Evolutionary conservation across 2,329 filamentous ascomycete species (phyloP).

Genomic region (Fusarium verrucosum): DNA sequence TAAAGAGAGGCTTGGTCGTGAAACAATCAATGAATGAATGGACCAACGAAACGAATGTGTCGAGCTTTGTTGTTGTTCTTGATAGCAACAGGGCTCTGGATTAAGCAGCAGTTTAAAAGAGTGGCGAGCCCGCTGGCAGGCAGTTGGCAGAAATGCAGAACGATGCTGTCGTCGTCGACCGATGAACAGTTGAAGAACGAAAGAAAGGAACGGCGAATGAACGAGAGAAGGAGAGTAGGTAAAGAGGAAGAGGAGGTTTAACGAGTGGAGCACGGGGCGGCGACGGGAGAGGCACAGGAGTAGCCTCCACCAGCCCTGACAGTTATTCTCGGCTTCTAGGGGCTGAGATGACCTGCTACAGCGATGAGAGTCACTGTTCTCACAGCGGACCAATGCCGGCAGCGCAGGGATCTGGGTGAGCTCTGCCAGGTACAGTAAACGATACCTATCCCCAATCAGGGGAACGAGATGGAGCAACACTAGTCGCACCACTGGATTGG

Average conservation of each 20-base stretch:
- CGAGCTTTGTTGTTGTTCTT: conserved; percentile 22
- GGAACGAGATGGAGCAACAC: conserved; percentile 35
- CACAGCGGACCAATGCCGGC: conserved; percentile 6
- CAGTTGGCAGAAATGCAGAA: conserved; percentile 44
- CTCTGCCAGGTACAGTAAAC: no score
- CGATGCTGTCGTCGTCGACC: conserved; percentile 43
- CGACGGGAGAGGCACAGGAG: conserved; percentile 38
- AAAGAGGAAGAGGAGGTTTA: conserved; percentile 39
- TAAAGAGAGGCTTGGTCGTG: conserved; percentile 40
- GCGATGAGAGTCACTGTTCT: conserved; percentile 12
- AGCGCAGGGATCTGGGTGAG: conserved; percentile 9
- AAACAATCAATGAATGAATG: conserved; percentile 6
- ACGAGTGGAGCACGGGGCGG: conserved; percentile 29
- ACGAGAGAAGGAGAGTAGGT: conserved; percentile 45
- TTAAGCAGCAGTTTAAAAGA: conserved; percentile 44
- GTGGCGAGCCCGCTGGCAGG: conserved; percentile 67
- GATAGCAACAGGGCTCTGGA: conserved; percentile 31
- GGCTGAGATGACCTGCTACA: conserved; percentile 6
- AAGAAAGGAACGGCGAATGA: conserved; percentile 45
- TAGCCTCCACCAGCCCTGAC: conserved; percentile 16
- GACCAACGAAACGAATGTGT: conserved; percentile 40
- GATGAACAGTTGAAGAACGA: conserved; percentile 49
- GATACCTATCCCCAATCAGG: conserved; percentile 34
- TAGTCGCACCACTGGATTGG: conserved; percentile 31
- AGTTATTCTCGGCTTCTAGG: conserved; percentile 1